Evolutionary conservation across 2,329 filamentous ascomycete species (phyloP), one percentile per base, ranked within the genome.

Genomic region (Coniochaeta sp.): DNA sequence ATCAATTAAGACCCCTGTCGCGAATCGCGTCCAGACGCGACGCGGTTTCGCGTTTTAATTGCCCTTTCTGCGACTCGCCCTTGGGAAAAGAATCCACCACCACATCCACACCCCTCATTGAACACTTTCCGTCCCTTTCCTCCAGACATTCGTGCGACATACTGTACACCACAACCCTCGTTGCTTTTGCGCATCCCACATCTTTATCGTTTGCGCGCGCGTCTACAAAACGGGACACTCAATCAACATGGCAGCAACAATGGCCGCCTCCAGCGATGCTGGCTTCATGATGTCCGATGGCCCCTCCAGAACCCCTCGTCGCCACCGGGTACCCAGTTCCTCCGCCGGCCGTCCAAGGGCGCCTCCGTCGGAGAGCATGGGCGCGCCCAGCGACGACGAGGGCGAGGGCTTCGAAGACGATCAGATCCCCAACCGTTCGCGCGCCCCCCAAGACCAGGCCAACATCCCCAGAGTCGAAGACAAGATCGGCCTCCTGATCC

Each of bases 381-480:
- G 76, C 50, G 78, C 76, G 0, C 72, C 74, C n/a, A 84, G 81
- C 56, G 82, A 85, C 53, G 80, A 84, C 52, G 81, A 81, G 59
- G 77, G 69, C 9, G 78, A 82, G 57, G 81, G 79, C 4, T 84
- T 84, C 57, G 81, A 77, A 53, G 82, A 86, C 61, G 82, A 86
- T 60, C 81, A 84, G 63, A 72, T 85, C 9, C 81, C 81, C 1
- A 67, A 69, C 46, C 72, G 73, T 53, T 67, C 76, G 53, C 71
- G 79, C n/a, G n/a, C n/a, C 18, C 65, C 73, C 20, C 67, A 71
- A 45, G 72, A 80, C 52, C 62, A 70, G 22, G 63, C 71, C 54
- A 76, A 73, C 49, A 79, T 94, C 28, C 83, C 87, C 6, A 79
- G 81, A 53, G 87, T 92, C 6, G 84, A 90, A 56, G 89, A 95